These are phyloP conservation scores for Exophiala oligosperma DNA, from an alignment of 2,329 filamentous ascomycete genomes.

Conservation along the genomic window DNA sequence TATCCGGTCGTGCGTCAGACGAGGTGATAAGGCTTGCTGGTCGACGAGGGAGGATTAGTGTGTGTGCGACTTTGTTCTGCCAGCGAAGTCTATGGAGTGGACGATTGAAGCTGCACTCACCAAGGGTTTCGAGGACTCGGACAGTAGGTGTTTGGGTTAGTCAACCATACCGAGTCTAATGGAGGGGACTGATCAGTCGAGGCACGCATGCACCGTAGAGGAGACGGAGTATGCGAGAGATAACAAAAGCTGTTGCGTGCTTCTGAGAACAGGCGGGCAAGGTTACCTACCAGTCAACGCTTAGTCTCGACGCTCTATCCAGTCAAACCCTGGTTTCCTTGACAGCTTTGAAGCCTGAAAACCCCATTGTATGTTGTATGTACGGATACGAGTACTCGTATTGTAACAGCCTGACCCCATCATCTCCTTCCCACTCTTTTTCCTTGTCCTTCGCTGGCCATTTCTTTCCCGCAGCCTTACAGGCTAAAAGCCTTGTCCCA, in stretches of 20 bases:
- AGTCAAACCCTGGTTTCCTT: neutral
- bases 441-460: neutral
- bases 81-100: no score
- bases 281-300: neutral
- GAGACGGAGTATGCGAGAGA: neutral
- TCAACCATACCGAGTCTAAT: no score
- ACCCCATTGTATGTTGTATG: neutral
- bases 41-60: neutral
- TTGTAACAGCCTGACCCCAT: neutral
- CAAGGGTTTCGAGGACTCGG: neutral
- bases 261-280: neutral
- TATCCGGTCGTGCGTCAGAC: neutral
- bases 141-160: no score
- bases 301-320: neutral
- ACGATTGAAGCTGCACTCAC: no score
- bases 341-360: constrained; percentile 8
- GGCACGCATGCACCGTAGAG: no score
- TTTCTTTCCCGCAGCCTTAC: constrained; percentile 23
- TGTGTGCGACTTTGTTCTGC: neutral
- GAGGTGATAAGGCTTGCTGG: constrained; percentile 12
- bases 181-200: no score
- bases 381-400: neutral
- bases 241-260: neutral
- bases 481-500: constrained; percentile 27
- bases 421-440: neutral